These are phyloP conservation scores for Epichloe typhina DNA, from an alignment of 2,329 filamentous ascomycete genomes.

Conservation along the genomic window DNA sequence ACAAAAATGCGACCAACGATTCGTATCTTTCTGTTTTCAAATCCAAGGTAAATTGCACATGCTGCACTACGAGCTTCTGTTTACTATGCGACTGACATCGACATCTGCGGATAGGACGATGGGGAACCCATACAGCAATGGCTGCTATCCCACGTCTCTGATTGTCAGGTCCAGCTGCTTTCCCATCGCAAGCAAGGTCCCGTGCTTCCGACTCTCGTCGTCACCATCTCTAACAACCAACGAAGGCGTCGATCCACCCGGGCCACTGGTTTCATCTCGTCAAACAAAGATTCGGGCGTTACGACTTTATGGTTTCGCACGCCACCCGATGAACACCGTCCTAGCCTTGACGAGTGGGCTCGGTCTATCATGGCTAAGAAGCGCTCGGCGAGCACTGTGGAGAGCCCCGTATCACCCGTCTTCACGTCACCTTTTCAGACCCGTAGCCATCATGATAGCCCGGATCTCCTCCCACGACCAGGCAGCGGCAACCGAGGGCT, in stretches of 20 bases:
- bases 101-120: constrained; percentile 28
- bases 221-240: constrained; percentile 46
- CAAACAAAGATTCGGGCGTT: constrained; percentile 34
- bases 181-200: constrained; percentile 50
- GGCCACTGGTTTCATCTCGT: constrained; percentile 40
- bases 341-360: constrained; percentile 46
- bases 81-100: neutral
- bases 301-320: constrained; percentile 44
- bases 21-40: constrained; percentile 43
- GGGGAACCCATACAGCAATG: constrained; percentile 40
- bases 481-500: constrained; percentile 30
- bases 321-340: constrained; percentile 35
- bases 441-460: constrained; percentile 25
- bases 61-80: neutral
- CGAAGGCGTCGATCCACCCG: constrained; percentile 53
- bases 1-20: constrained; percentile 25
- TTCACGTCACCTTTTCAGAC: constrained; percentile 41
- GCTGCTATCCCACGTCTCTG: constrained; percentile 36
- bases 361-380: constrained; percentile 36
- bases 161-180: constrained; percentile 45
- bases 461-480: constrained; percentile 30
- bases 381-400: constrained; percentile 29
- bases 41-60: constrained; percentile 29
- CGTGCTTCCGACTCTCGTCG: constrained; percentile 43
- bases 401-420: constrained; percentile 39